Conservation (phyloP, 306 rosid species). For the Begonia loranthoides region DNA sequence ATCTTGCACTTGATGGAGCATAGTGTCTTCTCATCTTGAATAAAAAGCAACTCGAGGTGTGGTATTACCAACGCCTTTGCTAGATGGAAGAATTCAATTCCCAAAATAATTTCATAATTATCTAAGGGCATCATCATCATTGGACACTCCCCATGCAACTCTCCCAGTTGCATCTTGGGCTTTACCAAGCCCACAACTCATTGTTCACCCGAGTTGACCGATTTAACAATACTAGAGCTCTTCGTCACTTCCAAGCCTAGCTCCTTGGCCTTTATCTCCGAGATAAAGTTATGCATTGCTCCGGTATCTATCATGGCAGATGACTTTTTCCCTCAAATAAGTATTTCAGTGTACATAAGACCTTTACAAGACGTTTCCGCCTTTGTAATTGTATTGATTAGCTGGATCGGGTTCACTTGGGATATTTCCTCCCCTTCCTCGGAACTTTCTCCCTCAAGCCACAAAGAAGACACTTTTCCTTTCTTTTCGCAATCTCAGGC, state of each 20-base stretch:
- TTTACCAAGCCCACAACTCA: neutral
- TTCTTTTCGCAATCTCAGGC: neutral
- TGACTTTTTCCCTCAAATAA: neutral
- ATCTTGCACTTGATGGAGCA: neutral
- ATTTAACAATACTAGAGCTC: neutral
- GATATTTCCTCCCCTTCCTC: no score
- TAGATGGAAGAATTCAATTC: neutral
- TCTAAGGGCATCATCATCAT: neutral
- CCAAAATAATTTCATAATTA: neutral
- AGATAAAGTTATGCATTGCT: neutral
- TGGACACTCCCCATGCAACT: neutral
- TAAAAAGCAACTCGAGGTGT: neutral
- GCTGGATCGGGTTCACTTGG: neutral
- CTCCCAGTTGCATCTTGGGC: neutral
- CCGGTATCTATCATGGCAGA: neutral
- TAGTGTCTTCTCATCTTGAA: neutral
- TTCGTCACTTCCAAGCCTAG: neutral
- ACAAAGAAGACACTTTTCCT: neutral
- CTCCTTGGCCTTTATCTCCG: neutral
- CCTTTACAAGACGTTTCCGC: no score
- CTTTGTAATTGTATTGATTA: no score
- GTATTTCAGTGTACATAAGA: neutral
- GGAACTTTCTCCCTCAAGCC: neutral
- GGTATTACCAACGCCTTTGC: neutral
- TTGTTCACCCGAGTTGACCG: neutral